A percentile compares a stretch with the other conserved stretches of the same genome.
These are phyloP conservation scores for Pachysandra terminalis DNA, from an alignment of 164 flowering plant species.

Conservation along the genomic window DNA sequence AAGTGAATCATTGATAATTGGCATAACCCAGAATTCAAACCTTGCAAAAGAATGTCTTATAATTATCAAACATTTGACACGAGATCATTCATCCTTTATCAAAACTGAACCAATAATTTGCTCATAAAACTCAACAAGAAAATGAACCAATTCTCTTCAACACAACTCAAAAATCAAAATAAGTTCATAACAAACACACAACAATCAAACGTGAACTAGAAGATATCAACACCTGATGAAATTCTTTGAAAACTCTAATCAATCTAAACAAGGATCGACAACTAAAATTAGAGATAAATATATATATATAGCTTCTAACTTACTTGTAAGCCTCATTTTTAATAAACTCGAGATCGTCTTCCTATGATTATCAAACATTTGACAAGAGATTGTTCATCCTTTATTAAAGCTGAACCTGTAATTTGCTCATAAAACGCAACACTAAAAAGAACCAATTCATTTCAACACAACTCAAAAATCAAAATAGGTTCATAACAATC, in stretches of 20 bases:
- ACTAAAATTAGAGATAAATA: neutral
- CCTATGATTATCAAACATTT: no score
- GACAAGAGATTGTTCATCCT: no score
- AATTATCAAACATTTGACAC: no score
- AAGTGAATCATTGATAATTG: neutral
- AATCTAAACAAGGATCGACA: no score
- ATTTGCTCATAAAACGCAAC: no score
- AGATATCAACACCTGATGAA: neutral
- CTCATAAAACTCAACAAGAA: neutral
- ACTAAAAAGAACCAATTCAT: neutral
- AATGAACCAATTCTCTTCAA: neutral
- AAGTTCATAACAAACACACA: neutral
- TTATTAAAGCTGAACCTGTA: no score
- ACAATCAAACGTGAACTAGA: neutral
- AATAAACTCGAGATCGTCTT: no score
- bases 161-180: neutral
- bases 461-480: neutral
- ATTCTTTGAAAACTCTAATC: neutral
- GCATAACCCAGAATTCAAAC: no score
- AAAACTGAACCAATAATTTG: no score
- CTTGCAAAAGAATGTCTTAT: no score
- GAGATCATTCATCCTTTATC: no score
- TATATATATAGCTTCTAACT: neutral
- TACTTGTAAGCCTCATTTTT: constrained; percentile 97
- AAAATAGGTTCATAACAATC: neutral